phyloP scores from a whole-genome alignment of 768 basidiomycete species.

The Pleurotus ostreatus region DNA sequence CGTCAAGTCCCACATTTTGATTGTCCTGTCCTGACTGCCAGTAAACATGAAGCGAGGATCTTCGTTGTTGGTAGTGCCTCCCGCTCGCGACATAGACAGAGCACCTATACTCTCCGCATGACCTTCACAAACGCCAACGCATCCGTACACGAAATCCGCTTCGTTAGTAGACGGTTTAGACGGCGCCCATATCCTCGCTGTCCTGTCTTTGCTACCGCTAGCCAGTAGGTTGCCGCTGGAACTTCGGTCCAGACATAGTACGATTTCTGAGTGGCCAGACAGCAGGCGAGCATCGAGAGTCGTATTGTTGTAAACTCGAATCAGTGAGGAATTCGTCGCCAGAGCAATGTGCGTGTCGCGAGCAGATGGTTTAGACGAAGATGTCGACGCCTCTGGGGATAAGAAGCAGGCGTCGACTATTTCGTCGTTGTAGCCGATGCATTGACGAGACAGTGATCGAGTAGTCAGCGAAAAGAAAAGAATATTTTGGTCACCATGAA shows the following conservation, averaged over 20 bases:
- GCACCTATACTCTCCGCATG: slow-evolving; percentile 94
- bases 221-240: slow-evolving; percentile 69
- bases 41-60: slow-evolving; percentile 77
- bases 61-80: slow-evolving; percentile 20
- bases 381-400: slow-evolving; percentile 28
- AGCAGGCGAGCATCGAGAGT: slow-evolving; percentile 82
- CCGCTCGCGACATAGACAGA: slow-evolving; percentile 68
- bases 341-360: slow-evolving; percentile 79
- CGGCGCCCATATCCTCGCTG: slow-evolving; percentile 80
- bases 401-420: slow-evolving; percentile 89
- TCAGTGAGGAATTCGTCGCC: slow-evolving; percentile 96
- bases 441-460: slow-evolving; percentile 63
- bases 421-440: slow-evolving; percentile 98
- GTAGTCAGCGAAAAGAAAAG: slow-evolving; percentile 81
- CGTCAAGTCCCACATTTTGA: slow-evolving; percentile 97
- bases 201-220: slow-evolving; percentile 89
- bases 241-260: slow-evolving; percentile 76
- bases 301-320: slow-evolving; percentile 80
- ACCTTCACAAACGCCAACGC: slow-evolving; percentile 86
- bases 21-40: slow-evolving; percentile 94
- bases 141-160: slow-evolving; percentile 55
- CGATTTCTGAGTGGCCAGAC: slow-evolving; percentile 87
- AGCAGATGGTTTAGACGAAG: slow-evolving; percentile 15
- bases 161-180: slow-evolving; percentile 12
- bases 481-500: slow-evolving; percentile 97